Evolutionary conservation across 352 stramenopile genomes (phyloP).

Genomic region (Phytophthora rubi): DNA sequence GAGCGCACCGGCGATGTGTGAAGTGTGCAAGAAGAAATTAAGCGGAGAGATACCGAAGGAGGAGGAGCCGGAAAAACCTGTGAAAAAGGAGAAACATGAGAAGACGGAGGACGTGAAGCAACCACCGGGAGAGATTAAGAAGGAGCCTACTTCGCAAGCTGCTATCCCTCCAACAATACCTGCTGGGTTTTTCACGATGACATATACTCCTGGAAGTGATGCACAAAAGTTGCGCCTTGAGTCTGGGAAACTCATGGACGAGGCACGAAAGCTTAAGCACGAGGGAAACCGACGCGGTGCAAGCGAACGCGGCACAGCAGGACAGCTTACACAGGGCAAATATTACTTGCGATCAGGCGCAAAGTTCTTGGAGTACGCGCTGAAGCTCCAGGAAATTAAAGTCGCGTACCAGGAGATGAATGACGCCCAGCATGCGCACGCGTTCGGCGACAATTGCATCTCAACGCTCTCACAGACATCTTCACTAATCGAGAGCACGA

Average conservation of each 20-base stretch:
- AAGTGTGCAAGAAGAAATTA: constrained; percentile 71
- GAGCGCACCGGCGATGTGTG: constrained; percentile 49
- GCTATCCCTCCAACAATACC: constrained; percentile 1
- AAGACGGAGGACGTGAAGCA: constrained; percentile 48
- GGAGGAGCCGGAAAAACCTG: constrained; percentile 25
- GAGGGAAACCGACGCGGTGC: constrained; percentile 72
- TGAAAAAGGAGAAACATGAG: constrained; percentile 42
- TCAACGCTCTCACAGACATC: constrained; percentile 80
- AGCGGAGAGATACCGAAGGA: constrained; percentile 44
- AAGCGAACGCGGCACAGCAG: constrained; percentile 45
- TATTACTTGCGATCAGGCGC: constrained; percentile 79
- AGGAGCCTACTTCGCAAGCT: constrained; percentile 25
- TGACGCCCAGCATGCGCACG: constrained; percentile 64
- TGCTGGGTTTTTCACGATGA: constrained; percentile 58
- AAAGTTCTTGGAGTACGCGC: constrained; percentile 87
- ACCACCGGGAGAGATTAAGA: constrained; percentile 36
- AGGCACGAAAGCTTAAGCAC: constrained; percentile 81
- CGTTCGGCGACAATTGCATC: constrained; percentile 69
- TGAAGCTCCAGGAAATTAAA: constrained; percentile 84
- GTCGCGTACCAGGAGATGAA: constrained; percentile 75
- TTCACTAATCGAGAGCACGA: constrained; percentile 82
- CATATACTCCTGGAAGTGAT: constrained; percentile 47
- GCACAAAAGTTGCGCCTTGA: constrained; percentile 59
- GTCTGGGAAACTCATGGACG: constrained; percentile 61
- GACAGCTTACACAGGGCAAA: constrained; percentile 67